Conservation (phyloP, 805 yeast genomes). For the Starmerella asiatica region DNA sequence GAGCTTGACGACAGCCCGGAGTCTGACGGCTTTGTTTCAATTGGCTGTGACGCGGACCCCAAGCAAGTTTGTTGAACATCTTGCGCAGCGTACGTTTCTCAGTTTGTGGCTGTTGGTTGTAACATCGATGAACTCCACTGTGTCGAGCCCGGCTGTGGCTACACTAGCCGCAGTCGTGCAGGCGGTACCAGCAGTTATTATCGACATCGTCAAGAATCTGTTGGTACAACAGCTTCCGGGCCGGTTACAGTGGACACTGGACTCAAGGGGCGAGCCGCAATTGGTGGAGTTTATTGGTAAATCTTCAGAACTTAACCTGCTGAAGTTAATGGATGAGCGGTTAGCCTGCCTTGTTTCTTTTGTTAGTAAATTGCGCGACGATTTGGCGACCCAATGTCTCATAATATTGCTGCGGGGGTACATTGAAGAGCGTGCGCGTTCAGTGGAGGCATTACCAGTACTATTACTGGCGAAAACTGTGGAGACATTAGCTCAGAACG, state of each 20-base stretch:
- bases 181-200: not conserved
- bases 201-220: slow-evolving; percentile 1
- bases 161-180: slow-evolving; percentile 2
- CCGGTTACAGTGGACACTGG: slow-evolving; percentile 4
- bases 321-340: slow-evolving; percentile 27
- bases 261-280: slow-evolving; percentile 1
- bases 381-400: slow-evolving; percentile 35
- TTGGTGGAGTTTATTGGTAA: not conserved
- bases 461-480: slow-evolving; percentile 27
- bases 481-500: slow-evolving; percentile 9
- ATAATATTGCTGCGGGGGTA: slow-evolving; percentile 39
- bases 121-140: not conserved
- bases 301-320: not conserved
- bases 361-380: slow-evolving; percentile 39
- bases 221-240: slow-evolving; percentile 1
- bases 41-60: not conserved
- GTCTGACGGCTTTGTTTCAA: not conserved
- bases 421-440: slow-evolving; percentile 1
- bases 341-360: slow-evolving; percentile 33
- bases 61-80: slow-evolving; percentile 1
- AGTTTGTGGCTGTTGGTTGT: slow-evolving; percentile 9
- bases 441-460: slow-evolving; percentile 24
- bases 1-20: slow-evolving; percentile 9
- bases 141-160: not conserved
- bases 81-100: not conserved